Base-by-base conservation (phyloP, 495 filamentous ascomycete genomes). In the Cercophora newfieldiana region DNA sequence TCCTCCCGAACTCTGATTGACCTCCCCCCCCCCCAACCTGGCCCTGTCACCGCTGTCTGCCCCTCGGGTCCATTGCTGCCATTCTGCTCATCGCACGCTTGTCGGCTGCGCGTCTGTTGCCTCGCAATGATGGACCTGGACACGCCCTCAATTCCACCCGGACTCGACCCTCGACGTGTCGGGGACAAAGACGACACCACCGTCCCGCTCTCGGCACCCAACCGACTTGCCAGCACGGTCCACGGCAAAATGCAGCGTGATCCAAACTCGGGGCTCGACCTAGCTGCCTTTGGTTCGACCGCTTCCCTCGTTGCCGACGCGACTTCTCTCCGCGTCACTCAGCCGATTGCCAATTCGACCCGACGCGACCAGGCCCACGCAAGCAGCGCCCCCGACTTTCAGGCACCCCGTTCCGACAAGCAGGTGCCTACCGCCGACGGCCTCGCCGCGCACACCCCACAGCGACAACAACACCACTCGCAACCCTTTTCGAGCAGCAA, bases 401-500 rank as follows among this genome's bases (percentile, higher is more conserved):
- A 66, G 21, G 6, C 21, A 30, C 69, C n/a, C 22, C 66, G 25
- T 47, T 58, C 30, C 44, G 51, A 21, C 29, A 48, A 64, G 24
- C 50, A 53, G 10, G 24, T 48, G 16, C 50, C 68, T 31, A n/a
- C 44, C 30, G 47, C 31, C 29, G 18, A 24, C 30, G 49, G 21
- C 54, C 29, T 37, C 4, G 44, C 31, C 1, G 24, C 65, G 8
- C 63, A 60, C 28, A 51, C 71, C 24, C 59, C 62, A 18, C 68
- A 63, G 49, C 70, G 61, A 33, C 71, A 68, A 28, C 70, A 63
- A 10, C 37, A 16, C 10, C 37, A 44, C n/a, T n/a, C n/a, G 12
- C 66, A 72, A 28, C 74, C 74, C 29, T 68, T 74, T 49, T 79
- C 77, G 10, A 73, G 75, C 66, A 75, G 74, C 72, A 74, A 78